These are phyloP conservation scores for Scheffersomyces lignosus DNA, from an alignment of 805 yeast species.

Conservation along the genomic window DNA sequence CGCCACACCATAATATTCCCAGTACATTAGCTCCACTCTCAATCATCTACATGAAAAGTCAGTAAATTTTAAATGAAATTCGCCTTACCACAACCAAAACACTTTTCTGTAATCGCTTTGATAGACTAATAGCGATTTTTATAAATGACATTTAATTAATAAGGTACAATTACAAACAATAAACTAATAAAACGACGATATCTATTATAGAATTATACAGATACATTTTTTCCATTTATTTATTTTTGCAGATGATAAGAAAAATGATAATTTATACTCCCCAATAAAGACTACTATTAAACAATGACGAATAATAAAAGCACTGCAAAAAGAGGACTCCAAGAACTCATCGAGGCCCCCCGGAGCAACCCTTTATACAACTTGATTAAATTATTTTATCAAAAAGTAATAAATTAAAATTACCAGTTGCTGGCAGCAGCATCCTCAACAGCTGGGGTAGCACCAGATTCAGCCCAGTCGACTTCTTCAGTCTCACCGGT, in stretches of 20 bases:
- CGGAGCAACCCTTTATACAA: conserved; percentile 2
- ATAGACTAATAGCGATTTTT: no score
- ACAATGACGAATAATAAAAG: background rate
- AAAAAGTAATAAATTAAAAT: conserved; percentile 12
- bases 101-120: no score
- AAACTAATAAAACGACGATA: conserved; percentile 3
- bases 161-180: conserved; percentile 17
- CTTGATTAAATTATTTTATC: conserved; percentile 7
- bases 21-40: no score
- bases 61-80: no score
- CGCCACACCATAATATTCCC: no score
- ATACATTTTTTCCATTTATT: conserved; percentile 13
- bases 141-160: no score
- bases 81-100: no score
- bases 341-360: no score
- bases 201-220: conserved; percentile 6
- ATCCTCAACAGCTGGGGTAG: conserved; percentile 66
- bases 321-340: background rate
- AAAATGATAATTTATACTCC: conserved; percentile 12
- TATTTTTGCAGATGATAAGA: conserved; percentile 7
- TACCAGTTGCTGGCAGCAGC: conserved; percentile 62
- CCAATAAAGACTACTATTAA: conserved; percentile 6
- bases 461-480: conserved; percentile 65
- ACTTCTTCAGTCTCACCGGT: conserved; percentile 58
- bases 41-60: no score